These are phyloP conservation scores for Eimeria tenella DNA, from an alignment of 169 alveolate genomes.

Conservation along the genomic window DNA sequence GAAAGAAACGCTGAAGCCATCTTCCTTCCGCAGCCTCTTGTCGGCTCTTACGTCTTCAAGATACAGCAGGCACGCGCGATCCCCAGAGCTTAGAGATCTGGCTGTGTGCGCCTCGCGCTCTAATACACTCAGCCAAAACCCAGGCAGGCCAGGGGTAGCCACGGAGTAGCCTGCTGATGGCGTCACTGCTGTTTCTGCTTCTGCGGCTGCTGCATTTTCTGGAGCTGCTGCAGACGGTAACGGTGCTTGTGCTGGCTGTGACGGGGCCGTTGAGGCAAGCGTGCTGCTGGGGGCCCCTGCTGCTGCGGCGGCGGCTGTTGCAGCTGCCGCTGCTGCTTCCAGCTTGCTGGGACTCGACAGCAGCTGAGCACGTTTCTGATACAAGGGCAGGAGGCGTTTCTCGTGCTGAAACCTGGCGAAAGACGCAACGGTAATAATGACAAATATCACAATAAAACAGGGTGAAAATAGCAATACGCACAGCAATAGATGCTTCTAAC, in stretches of 20 bases:
- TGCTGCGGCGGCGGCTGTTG: constrained; percentile 1
- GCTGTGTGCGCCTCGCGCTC: background rate
- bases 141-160: constrained; percentile 3
- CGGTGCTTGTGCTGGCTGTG: background rate
- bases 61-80: background rate
- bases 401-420: constrained; percentile 3
- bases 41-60: background rate
- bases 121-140: constrained; percentile 1
- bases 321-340: background rate
- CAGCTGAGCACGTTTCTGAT: constrained; percentile 2
- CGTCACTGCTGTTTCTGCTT: background rate
- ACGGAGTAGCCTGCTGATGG: background rate
- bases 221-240: background rate
- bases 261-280: background rate
- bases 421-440: background rate
- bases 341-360: background rate
- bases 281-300: constrained; percentile 8
- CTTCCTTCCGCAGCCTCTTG: background rate
- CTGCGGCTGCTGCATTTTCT: background rate
- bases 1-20: background rate
- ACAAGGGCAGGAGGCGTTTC: background rate
- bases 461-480: background rate
- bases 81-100: background rate
- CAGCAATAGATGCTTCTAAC: no score
- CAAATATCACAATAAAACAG: background rate